Conservation (phyloP, 2,329 filamentous ascomycete species). For the Cercospora sp. region DNA sequence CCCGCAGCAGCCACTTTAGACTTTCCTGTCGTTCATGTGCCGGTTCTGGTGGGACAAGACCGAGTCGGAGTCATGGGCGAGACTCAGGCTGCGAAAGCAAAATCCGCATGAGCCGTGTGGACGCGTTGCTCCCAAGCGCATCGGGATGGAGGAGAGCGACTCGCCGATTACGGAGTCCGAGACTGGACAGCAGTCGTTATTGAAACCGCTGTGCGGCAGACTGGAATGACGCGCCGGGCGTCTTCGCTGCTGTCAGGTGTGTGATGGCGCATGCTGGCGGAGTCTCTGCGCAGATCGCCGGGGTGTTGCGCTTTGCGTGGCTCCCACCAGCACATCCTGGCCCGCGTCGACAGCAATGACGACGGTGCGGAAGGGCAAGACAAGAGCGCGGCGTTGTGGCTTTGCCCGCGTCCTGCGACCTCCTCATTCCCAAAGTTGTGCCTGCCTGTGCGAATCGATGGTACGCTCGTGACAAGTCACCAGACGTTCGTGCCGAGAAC, state of each 20-base stretch:
- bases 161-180: background rate
- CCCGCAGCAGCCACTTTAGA: background rate
- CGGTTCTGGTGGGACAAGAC: slow-evolving; percentile 9
- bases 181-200: background rate
- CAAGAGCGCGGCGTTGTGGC: background rate
- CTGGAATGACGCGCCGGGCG: background rate
- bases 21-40: background rate
- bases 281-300: slow-evolving; percentile 15
- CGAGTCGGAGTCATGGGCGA: slow-evolving; percentile 7
- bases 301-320: background rate
- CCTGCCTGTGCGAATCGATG: background rate
- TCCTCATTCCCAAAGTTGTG: background rate
- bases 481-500: background rate
- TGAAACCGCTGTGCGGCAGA: background rate
- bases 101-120: background rate
- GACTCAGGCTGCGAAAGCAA: background rate
- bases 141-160: background rate
- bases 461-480: background rate
- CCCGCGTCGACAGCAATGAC: background rate
- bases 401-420: background rate
- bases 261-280: slow-evolving; percentile 10
- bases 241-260: background rate
- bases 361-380: background rate
- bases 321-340: slow-evolving; percentile 6
- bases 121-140: background rate